Percentiles rank a stretch among this genome's conserved stretches.
phyloP scores from a whole-genome alignment of 2,329 filamentous ascomycete genomes.

The Sordariomycetes sp. region DNA sequence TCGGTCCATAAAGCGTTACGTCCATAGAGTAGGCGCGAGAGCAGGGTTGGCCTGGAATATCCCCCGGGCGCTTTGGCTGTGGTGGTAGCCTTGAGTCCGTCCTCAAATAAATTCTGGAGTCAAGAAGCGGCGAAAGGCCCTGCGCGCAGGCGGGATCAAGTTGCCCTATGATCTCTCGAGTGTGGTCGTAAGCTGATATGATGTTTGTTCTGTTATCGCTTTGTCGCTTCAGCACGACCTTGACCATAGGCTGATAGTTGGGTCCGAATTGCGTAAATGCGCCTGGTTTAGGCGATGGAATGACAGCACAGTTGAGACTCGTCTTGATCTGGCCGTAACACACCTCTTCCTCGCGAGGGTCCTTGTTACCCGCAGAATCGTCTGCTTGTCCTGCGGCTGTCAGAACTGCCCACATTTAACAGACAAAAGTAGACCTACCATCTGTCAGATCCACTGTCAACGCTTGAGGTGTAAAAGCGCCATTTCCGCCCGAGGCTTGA shows the following conservation, averaged over 20 bases:
- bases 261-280: slow-evolving; percentile 48
- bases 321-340: slow-evolving; percentile 74
- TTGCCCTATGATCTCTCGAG: slow-evolving; percentile 63
- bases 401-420: background rate
- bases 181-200: slow-evolving; percentile 68
- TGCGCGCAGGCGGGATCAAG: slow-evolving; percentile 59
- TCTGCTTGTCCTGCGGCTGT: slow-evolving; percentile 34
- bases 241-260: slow-evolving; percentile 63
- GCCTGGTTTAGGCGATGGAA: slow-evolving; percentile 61
- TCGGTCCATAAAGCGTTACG: slow-evolving; percentile 71
- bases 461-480: slow-evolving; percentile 13
- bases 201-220: slow-evolving; percentile 43
- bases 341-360: slow-evolving; percentile 60
- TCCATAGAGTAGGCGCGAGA: slow-evolving; percentile 56
- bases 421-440: slow-evolving; percentile 22
- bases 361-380: slow-evolving; percentile 46
- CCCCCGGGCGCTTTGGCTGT: slow-evolving; percentile 52
- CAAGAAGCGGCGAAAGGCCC: slow-evolving; percentile 65
- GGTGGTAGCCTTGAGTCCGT: slow-evolving; percentile 63
- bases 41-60: slow-evolving; percentile 52
- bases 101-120: slow-evolving; percentile 56
- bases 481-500: slow-evolving; percentile 31
- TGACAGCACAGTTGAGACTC: slow-evolving; percentile 54
- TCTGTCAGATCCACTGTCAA: slow-evolving; percentile 51
- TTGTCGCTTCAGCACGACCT: slow-evolving; percentile 56